Conservation (phyloP, 164 flowering plant genomes). For the Stephania cephalantha region DNA sequence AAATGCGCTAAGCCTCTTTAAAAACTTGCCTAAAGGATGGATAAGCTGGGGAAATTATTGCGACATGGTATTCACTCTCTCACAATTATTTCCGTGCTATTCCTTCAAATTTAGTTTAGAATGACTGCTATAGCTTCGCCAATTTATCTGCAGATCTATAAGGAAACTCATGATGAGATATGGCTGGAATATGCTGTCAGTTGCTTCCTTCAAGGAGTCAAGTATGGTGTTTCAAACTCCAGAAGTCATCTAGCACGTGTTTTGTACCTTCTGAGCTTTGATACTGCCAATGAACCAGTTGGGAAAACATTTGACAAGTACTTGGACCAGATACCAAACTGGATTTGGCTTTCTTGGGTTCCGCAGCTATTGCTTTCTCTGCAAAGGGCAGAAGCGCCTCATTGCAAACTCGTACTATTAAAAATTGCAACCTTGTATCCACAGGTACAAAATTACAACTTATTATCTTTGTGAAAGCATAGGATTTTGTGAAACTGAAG, state of each 20-base stretch:
- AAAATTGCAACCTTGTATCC: conserved; percentile 89
- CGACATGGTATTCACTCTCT: conserved; percentile 66
- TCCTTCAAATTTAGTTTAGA: neutral
- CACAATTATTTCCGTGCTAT: neutral
- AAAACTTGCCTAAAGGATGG: conserved; percentile 97
- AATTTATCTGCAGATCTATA: conserved; percentile 58
- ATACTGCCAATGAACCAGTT: conserved; percentile 78
- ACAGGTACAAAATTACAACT: conserved; percentile 48
- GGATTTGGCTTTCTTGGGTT: conserved; percentile 99
- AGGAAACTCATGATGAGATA: conserved; percentile 75
- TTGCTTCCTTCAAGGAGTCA: conserved; percentile 97
- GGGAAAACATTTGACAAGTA: conserved; percentile 91
- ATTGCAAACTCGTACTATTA: conserved; percentile 80
- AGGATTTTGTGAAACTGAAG: neutral
- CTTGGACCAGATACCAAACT: conserved; percentile 86
- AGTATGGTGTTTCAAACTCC: conserved; percentile 86
- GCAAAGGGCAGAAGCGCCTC: conserved; percentile 92
- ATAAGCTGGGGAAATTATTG: conserved; percentile 99
- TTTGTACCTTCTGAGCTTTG: conserved; percentile 90
- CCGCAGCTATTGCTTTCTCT: conserved; percentile 92
- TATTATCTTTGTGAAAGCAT: neutral
- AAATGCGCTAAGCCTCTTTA: conserved; percentile 78
- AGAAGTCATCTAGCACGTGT: conserved; percentile 94
- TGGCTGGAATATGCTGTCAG: conserved; percentile 98
- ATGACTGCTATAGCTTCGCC: conserved; percentile 13